Evolutionary conservation across 805 yeast genomes (phyloP), one percentile per base, ranked within the genome.

Genomic region (Myxozyma geophila): DNA sequence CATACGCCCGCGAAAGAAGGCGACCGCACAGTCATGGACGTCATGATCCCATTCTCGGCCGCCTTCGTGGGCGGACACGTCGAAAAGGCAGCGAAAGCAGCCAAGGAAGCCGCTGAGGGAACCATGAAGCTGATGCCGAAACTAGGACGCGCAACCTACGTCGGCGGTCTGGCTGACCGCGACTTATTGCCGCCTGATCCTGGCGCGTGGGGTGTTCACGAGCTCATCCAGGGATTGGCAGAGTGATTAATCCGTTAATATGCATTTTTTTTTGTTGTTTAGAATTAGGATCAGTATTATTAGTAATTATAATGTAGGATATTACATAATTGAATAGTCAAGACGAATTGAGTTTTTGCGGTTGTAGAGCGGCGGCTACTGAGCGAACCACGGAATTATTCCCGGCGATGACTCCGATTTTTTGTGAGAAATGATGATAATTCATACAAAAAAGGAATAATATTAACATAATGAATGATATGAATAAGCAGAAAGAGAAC

Each of bases 121-220:
- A 92, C 98, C 0, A 85, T 86, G 57, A 78, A 84, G 49, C 77
- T 89, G 67, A 87, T 85, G 69, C 97, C 98, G 49, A 88, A 87
- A 71, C 92, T 93, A 70, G 98, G 98, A 37, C 85, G 98, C 72
- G 97, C 98, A 13, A 87, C 96, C 1, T 93, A 92, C 73, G 97
- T 92, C 37, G 59, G 57, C 13, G 66, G 47, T 2, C 80, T 81
- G 65, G 77, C 71, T 23, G 76, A 76, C 15, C 49, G 51, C 39
- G 28, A 51, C 2, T 17, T 53, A 21, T 46, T 51, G 37, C 77
- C 92, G 37, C 96, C 96, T 1, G 98, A 92, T 71, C 97, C 98
- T 2, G 98, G 98, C 67, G 97, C 98, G 1, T 85, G 90, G 66
- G 98, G 97, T 4, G 79, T 92, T 21, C 88, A 85, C 46, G 89